These are phyloP conservation scores for Sindora glabra DNA, from an alignment of 306 rosid genomes.

Conservation along the genomic window DNA sequence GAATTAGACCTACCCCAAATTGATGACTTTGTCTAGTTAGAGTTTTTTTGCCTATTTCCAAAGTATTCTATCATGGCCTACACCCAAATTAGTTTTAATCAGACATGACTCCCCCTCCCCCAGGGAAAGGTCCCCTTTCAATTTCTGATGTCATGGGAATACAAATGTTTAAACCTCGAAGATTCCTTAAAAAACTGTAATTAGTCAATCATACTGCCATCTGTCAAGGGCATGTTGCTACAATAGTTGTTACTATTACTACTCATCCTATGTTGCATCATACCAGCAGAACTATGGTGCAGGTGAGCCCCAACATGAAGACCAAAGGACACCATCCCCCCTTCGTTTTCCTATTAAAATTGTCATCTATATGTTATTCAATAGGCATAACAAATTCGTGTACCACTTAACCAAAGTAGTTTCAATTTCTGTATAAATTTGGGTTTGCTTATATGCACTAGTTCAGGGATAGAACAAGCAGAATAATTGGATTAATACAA, in stretches of 20 bases:
- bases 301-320: neutral
- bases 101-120: neutral
- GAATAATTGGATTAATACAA: neutral
- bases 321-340: neutral
- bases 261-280: neutral
- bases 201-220: neutral
- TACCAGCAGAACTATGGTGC: neutral
- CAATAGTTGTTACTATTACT: neutral
- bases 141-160: neutral
- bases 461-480: neutral
- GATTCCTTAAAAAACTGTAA: neutral
- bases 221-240: neutral
- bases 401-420: neutral
- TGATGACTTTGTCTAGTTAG: neutral
- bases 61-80: neutral
- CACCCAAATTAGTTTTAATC: neutral
- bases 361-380: neutral
- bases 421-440: neutral
- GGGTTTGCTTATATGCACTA: neutral
- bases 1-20: neutral
- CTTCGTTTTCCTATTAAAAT: neutral
- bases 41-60: too few relatives aligned
- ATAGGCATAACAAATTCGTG: neutral
- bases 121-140: too few relatives aligned
- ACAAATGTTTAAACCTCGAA: neutral